A percentile compares a stretch with the other conserved stretches of the same genome.
These are phyloP conservation scores for Scedosporium apiospermum DNA, from an alignment of 2,329 filamentous ascomycete species.

Conservation along the genomic window DNA sequence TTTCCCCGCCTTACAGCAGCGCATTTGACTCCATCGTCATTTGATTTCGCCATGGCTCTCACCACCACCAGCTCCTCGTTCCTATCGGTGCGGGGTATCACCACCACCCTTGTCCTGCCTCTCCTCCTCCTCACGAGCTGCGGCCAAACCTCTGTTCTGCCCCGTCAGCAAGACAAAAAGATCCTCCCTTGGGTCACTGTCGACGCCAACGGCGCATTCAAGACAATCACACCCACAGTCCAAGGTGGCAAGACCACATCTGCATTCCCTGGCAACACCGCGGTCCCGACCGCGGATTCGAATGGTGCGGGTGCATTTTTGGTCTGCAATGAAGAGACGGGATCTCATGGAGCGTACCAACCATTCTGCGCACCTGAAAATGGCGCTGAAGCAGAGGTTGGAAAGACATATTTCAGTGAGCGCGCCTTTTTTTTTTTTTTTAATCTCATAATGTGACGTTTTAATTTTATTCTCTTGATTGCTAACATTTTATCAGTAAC, in stretches of 20 bases:
- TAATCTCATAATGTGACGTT: too few species aligned
- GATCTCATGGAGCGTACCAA: constrained; percentile 6
- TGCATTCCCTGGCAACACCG: constrained; percentile 7
- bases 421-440: not conserved
- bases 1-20: too few species aligned
- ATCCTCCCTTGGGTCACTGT: constrained; percentile 12
- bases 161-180: constrained; percentile 3
- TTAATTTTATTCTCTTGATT: not conserved
- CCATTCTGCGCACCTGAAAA: constrained; percentile 11
- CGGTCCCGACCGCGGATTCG: constrained; percentile 8
- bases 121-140: not conserved
- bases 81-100: not conserved
- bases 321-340: constrained; percentile 9
- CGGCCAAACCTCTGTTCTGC: not conserved
- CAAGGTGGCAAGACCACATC: constrained; percentile 9
- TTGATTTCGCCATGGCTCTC: not conserved
- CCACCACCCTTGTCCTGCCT: not conserved
- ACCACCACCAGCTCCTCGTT: not conserved
- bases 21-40: too few species aligned
- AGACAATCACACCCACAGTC: constrained; percentile 11
- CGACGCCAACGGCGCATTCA: constrained; percentile 7
- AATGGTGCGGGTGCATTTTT: constrained; percentile 10
- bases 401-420: constrained; percentile 11
- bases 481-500: constrained; percentile 9
- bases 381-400: constrained; percentile 7